Conservation (phyloP, 164 flowering plant genomes). For the Aristolochia contorta region DNA sequence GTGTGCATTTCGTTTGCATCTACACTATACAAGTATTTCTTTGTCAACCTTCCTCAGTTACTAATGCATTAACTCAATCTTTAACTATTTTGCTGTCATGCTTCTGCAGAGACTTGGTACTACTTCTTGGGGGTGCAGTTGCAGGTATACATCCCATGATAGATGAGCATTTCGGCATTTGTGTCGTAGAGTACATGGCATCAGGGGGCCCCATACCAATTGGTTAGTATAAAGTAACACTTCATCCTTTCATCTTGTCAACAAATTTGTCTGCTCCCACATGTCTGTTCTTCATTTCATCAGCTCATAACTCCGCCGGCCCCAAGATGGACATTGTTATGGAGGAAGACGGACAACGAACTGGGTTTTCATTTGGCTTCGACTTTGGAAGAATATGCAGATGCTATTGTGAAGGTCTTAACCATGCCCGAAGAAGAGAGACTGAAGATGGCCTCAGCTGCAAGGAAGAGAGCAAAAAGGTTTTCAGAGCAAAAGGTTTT, state of each 20-base stretch:
- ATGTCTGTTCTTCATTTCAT: neutral
- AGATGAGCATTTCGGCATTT: conserved; percentile 93
- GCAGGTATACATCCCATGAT: conserved; percentile 89
- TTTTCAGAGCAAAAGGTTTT: conserved; percentile 76
- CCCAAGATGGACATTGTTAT: conserved; percentile 91
- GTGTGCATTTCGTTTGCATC: too few species aligned
- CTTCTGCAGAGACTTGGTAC: conserved; percentile 70
- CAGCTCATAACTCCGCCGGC: conserved; percentile 95
- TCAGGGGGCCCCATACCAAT: conserved; percentile 95
- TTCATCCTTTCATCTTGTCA: neutral
- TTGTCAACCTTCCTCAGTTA: too few species aligned
- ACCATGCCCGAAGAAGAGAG: conserved; percentile 57
- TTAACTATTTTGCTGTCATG: neutral
- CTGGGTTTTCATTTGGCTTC: conserved; percentile 40
- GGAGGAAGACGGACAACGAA: conserved; percentile 39
- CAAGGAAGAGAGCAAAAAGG: conserved; percentile 53
- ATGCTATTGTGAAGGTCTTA: conserved; percentile 57
- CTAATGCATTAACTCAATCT: too few species aligned
- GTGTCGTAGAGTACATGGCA: conserved; percentile 95
- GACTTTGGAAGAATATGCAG: conserved; percentile 61
- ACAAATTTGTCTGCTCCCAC: neutral
- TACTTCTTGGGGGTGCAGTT: conserved; percentile 66
- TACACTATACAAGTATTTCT: too few species aligned
- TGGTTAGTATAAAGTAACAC: conserved; percentile 35
- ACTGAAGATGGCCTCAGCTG: conserved; percentile 69